A percentile compares a stretch with the other conserved stretches of the same genome.
Conservation (phyloP, 2,329 filamentous ascomycete species). For the Boeremia lycopersici region DNA sequence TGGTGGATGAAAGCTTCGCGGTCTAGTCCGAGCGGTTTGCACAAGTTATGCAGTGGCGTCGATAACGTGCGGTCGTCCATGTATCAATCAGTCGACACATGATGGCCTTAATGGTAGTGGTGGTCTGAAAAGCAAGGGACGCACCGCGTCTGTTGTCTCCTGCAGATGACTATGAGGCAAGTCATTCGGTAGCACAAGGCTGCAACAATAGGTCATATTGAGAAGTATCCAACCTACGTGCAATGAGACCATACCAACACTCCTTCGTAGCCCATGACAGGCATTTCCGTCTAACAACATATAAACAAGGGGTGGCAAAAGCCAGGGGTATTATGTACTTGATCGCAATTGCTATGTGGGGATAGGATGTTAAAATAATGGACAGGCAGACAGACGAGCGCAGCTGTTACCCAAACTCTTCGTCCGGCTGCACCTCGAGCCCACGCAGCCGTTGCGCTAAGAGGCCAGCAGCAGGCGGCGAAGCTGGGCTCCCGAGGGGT, state of each 20-base stretch:
- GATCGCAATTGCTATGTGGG: background rate
- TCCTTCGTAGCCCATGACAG: background rate
- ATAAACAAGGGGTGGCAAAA: background rate
- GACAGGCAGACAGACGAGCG: no score
- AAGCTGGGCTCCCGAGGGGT: constrained; percentile 47
- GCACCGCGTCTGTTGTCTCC: background rate
- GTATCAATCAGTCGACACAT: background rate
- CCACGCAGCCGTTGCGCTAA: constrained; percentile 72
- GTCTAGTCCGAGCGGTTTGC: constrained; percentile 11
- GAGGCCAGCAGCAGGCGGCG: constrained; percentile 70
- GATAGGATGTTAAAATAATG: background rate
- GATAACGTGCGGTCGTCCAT: background rate
- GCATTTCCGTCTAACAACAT: background rate
- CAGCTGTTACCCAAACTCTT: constrained; percentile 1
- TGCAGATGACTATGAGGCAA: background rate
- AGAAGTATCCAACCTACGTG: background rate
- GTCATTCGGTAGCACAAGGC: constrained; percentile 14
- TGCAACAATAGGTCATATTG: constrained; percentile 12
- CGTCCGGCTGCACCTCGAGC: constrained; percentile 57
- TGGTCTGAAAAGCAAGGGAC: constrained; percentile 3
- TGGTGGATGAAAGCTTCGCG: constrained; percentile 15
- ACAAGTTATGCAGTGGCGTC: constrained; percentile 3
- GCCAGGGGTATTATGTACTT: constrained; percentile 8
- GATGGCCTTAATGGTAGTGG: background rate
- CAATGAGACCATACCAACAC: background rate